phyloP scores from a whole-genome alignment of 1,284 basidiomycete genomes.

The Somion occarium region DNA sequence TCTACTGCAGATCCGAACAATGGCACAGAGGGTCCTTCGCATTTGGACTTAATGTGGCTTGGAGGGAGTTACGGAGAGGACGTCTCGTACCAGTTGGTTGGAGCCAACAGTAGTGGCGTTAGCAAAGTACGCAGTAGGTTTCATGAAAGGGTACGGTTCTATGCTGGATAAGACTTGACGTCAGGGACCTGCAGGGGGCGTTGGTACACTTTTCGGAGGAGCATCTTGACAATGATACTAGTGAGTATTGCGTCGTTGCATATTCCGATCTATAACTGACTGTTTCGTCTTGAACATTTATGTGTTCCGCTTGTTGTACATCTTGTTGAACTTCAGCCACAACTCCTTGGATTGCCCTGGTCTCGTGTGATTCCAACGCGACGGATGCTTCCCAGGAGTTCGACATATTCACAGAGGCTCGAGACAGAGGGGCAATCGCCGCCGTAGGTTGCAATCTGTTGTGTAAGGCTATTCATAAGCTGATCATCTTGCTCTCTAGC shows the following conservation, averaged over 20 bases:
- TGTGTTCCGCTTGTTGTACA: background rate
- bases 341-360: slow-evolving; percentile 87
- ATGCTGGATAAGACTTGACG: background rate
- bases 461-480: background rate
- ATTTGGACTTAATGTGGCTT: slow-evolving; percentile 61
- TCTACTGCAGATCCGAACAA: slow-evolving; percentile 51
- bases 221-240: slow-evolving; percentile 22
- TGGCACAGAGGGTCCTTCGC: slow-evolving; percentile 46
- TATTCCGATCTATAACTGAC: slow-evolving; percentile 3
- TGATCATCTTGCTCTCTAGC: slow-evolving; percentile 32
- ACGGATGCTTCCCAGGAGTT: slow-evolving; percentile 50
- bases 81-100: slow-evolving; percentile 56
- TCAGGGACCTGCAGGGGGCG: slow-evolving; percentile 51
- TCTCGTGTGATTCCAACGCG: slow-evolving; percentile 76
- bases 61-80: slow-evolving; percentile 45
- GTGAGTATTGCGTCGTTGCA: too few relatives aligned
- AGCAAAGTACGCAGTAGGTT: slow-evolving; percentile 41
- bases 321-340: slow-evolving; percentile 36
- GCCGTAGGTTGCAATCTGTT: slow-evolving; percentile 44
- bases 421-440: slow-evolving; percentile 72
- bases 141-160: background rate
- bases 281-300: background rate
- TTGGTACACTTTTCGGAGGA: slow-evolving; percentile 77
- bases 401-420: slow-evolving; percentile 80
- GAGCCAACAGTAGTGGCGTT: slow-evolving; percentile 41